Conservation (phyloP, 2,329 filamentous ascomycete species). For the Colletotrichum sp. region DNA sequence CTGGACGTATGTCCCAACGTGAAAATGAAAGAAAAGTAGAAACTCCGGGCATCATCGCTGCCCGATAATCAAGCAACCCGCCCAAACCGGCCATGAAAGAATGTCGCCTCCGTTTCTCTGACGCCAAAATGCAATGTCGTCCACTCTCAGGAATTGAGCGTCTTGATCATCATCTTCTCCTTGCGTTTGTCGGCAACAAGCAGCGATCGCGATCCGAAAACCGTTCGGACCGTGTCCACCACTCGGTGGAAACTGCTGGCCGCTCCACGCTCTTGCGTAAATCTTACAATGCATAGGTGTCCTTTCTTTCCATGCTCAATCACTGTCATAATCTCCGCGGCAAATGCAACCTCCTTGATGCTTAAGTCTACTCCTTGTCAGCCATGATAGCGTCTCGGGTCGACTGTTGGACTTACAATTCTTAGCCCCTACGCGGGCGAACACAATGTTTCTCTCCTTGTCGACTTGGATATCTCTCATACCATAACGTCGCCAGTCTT, state of each 20-base stretch:
- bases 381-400: neutral
- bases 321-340: slow-evolving; percentile 85
- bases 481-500: slow-evolving; percentile 84
- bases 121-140: slow-evolving; percentile 17
- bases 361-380: slow-evolving; percentile 65
- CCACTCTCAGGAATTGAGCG: slow-evolving; percentile 55
- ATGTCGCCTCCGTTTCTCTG: slow-evolving; percentile 9
- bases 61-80: neutral
- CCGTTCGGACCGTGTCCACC: slow-evolving; percentile 74
- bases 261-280: slow-evolving; percentile 91
- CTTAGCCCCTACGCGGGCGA: slow-evolving; percentile 74
- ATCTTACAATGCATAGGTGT: slow-evolving; percentile 79
- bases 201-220: slow-evolving; percentile 69
- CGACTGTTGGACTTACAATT: slow-evolving; percentile 72
- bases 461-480: slow-evolving; percentile 81
- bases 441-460: slow-evolving; percentile 79
- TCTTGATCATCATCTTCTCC: slow-evolving; percentile 77
- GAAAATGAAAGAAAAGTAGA: slow-evolving; percentile 16
- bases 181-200: slow-evolving; percentile 72
- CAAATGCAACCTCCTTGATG: slow-evolving; percentile 88
- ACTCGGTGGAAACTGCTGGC: slow-evolving; percentile 88
- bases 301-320: slow-evolving; percentile 83
- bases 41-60: neutral
- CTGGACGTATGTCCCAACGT: neutral
- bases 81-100: neutral